Evolutionary conservation across 2,329 filamentous ascomycete genomes (phyloP), one percentile per base, ranked within the genome.

Genomic region (Acarospora socialis): DNA sequence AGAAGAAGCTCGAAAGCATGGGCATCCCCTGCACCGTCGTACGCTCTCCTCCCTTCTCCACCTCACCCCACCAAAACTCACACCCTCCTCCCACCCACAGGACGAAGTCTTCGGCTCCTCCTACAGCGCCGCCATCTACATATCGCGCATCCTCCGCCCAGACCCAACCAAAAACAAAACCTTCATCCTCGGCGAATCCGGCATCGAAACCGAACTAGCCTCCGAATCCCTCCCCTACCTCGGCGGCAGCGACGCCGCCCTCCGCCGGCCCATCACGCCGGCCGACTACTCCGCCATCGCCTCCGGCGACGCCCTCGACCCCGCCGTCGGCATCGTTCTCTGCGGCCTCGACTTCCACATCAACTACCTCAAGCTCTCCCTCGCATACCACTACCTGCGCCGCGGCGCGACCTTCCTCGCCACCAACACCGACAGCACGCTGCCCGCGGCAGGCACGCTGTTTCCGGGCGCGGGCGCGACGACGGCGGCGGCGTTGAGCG

Each of bases 41-140:
- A 50, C 18, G 56, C 49, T 22, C 16, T 12, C 5, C 7, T 4
- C 9, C 7, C 13, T 7, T 15, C 10, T 51, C 13, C 4, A 32
- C 18, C n/a, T 4, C 8, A 10, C 12, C 8, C 19, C 17, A 14
- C 7, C 20, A 28, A 12, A 25, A n/a, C 23, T 15, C 17, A 34
- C 10, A 38, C 18, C 25, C 9, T 15, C 22, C 18, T 13, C 15
- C 7, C 34, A 21, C 6, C 17, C 15, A 36, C 43, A 73, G 66
- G 83, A 95, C 51, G 90, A 98, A 61, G 81, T 98, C 44, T 98
- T 98, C 53, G 84, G 82, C 39, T 93, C 87, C 6, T 80, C 86
- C 22, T 98, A 98, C 68, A 92, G 83, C 43, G 77, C 90, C 23
- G 81, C 87, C 40, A 77, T 98, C 53, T 98, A 98, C 65, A 93